A percentile compares a stretch with the other conserved stretches of the same genome.
Conservation (phyloP, 352 stramenopile genomes). For the Globisporangium spinosum region DNA sequence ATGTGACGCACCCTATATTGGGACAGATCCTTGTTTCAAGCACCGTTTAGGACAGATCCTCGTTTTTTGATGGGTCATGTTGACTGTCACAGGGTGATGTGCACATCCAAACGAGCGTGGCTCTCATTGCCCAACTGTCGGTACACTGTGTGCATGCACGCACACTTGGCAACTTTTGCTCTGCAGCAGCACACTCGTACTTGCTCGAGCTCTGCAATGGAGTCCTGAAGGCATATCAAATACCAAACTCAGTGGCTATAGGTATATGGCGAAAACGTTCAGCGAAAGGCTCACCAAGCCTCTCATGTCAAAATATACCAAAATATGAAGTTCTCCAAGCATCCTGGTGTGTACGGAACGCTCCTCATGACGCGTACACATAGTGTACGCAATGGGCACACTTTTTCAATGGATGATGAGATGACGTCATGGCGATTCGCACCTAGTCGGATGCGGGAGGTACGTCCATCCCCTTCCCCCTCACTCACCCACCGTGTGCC, state of each 20-base stretch:
- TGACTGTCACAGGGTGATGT: neutral
- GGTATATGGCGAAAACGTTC: neutral
- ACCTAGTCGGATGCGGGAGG: neutral
- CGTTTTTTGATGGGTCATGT: neutral
- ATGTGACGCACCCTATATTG: neutral
- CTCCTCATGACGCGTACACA: neutral
- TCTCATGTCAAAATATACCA: too few relatives aligned
- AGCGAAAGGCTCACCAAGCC: neutral
- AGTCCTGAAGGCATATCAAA: neutral
- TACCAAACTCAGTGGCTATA: neutral
- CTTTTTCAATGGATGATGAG: conserved; percentile 3
- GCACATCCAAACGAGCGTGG: neutral
- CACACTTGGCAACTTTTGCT: neutral
- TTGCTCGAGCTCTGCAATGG: neutral
- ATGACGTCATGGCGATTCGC: conserved; percentile 13
- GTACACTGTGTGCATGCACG: neutral
- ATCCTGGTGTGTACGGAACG: neutral
- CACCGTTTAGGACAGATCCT: neutral
- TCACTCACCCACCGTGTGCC: neutral
- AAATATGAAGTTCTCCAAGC: neutral
- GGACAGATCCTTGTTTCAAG: neutral
- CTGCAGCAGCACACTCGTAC: neutral
- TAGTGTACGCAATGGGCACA: neutral
- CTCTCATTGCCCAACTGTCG: neutral
- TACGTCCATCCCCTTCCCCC: neutral